phyloP scores from a whole-genome alignment of 257 asterid genomes.

The Verbena officinalis region DNA sequence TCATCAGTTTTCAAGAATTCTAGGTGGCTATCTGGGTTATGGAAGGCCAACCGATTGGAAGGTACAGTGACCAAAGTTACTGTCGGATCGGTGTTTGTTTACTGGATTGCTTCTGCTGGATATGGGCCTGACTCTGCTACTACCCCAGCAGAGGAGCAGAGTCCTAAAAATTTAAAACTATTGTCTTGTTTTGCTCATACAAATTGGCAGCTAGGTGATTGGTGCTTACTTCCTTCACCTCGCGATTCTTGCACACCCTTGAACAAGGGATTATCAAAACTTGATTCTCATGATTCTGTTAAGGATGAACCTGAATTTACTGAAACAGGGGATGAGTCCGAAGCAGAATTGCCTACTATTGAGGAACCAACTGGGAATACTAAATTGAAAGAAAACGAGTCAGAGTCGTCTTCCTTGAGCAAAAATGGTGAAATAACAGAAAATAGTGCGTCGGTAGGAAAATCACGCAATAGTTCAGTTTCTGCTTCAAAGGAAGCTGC shows the following conservation, averaged over 20 bases:
- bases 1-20: constrained; percentile 94
- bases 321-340: constrained; percentile 70
- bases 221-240: constrained; percentile 82
- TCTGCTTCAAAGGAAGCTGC: constrained; percentile 51
- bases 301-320: constrained; percentile 66
- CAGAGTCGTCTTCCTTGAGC: constrained; percentile 42
- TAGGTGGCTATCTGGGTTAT: constrained; percentile 90
- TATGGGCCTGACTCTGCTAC: constrained; percentile 82
- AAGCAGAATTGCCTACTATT: constrained; percentile 50
- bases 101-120: constrained; percentile 99
- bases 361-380: constrained; percentile 48
- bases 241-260: constrained; percentile 30
- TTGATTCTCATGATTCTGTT: constrained; percentile 48
- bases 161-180: constrained; percentile 78
- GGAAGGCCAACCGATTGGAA: constrained; percentile 89
- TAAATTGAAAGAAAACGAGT: constrained; percentile 44
- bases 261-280: constrained; percentile 51
- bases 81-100: constrained; percentile 84
- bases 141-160: constrained; percentile 90
- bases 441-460: constrained; percentile 42
- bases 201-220: constrained; percentile 96
- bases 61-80: constrained; percentile 96
- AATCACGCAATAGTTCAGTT: constrained; percentile 48
- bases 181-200: constrained; percentile 92
- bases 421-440: constrained; percentile 39